Conservation (phyloP, 306 rosid species). For the Medicago ruthenica region DNA sequence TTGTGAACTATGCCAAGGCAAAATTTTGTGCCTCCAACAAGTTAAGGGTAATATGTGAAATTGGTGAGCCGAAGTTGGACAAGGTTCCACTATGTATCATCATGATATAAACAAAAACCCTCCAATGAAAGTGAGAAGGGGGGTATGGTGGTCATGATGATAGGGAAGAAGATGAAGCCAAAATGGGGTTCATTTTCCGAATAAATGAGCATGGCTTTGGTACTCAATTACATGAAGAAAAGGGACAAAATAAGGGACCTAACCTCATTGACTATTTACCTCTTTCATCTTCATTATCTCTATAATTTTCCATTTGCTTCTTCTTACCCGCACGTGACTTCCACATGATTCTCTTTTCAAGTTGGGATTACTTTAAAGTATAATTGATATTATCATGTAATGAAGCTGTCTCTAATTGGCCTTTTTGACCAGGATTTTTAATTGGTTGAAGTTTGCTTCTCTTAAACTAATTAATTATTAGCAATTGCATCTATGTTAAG, state of each 20-base stretch:
- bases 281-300: constrained; percentile 40
- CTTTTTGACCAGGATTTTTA: constrained; percentile 36
- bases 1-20: constrained; percentile 32
- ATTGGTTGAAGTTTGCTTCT: constrained; percentile 13
- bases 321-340: constrained; percentile 44
- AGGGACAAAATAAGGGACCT: constrained; percentile 73
- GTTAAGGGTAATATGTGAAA: constrained; percentile 53
- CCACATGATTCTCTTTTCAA: constrained; percentile 43
- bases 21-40: constrained; percentile 31
- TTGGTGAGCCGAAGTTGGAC: constrained; percentile 59
- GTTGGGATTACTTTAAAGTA: constrained; percentile 30
- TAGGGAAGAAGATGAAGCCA: constrained; percentile 65
- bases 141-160: constrained; percentile 58
- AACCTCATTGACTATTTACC: constrained; percentile 74
- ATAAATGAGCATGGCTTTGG: constrained; percentile 76
- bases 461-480: constrained; percentile 4
- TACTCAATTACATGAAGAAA: constrained; percentile 84
- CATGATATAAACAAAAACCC: constrained; percentile 56
- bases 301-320: constrained; percentile 46
- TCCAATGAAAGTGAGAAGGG: constrained; percentile 52
- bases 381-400: constrained; percentile 9
- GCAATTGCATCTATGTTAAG: no score
- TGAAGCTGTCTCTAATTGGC: constrained; percentile 24
- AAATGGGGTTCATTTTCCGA: constrained; percentile 83
- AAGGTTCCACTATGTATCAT: constrained; percentile 54